phyloP scores from a whole-genome alignment of 306 rosid genomes.

The Begonia fuchsioides region DNA sequence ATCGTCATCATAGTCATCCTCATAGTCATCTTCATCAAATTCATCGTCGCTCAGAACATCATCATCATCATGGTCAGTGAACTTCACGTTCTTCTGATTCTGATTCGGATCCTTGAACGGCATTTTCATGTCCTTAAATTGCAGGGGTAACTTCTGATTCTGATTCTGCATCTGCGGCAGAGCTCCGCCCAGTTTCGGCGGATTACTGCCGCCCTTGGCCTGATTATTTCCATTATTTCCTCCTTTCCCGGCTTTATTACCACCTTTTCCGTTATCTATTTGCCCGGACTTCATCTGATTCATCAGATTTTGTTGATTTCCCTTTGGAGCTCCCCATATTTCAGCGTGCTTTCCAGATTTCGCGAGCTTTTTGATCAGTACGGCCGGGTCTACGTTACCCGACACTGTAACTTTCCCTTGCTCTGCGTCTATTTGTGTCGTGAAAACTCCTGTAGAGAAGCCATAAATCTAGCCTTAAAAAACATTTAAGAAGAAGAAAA shows the following conservation, averaged over 20 bases:
- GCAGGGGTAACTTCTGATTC: constrained; percentile 62
- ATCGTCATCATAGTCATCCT: constrained; percentile 14
- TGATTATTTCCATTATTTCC: constrained; percentile 21
- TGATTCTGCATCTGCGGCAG: constrained; percentile 15
- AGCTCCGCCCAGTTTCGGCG: constrained; percentile 15
- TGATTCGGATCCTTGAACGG: constrained; percentile 24
- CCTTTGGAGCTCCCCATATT: constrained; percentile 56
- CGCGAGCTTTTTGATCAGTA: constrained; percentile 71
- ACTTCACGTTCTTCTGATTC: constrained; percentile 41
- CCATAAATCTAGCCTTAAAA: not conserved
- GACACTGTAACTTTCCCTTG: constrained; percentile 87
- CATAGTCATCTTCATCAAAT: constrained; percentile 23
- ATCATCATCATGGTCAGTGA: constrained; percentile 53
- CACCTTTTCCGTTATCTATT: constrained; percentile 36
- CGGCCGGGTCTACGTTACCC: constrained; percentile 69
- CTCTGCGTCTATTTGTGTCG: constrained; percentile 73
- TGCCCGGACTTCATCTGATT: constrained; percentile 68
- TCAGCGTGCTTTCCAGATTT: constrained; percentile 93
- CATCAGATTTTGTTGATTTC: constrained; percentile 25
- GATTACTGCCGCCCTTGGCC: constrained; percentile 28
- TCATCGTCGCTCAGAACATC: constrained; percentile 39
- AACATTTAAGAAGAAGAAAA: not conserved
- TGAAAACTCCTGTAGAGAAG: constrained; percentile 52
- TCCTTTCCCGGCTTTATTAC: constrained; percentile 36
- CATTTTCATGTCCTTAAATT: constrained; percentile 40